Base-by-base conservation (phyloP, 129 eudicot species). In the Helianthus tuberosus region DNA sequence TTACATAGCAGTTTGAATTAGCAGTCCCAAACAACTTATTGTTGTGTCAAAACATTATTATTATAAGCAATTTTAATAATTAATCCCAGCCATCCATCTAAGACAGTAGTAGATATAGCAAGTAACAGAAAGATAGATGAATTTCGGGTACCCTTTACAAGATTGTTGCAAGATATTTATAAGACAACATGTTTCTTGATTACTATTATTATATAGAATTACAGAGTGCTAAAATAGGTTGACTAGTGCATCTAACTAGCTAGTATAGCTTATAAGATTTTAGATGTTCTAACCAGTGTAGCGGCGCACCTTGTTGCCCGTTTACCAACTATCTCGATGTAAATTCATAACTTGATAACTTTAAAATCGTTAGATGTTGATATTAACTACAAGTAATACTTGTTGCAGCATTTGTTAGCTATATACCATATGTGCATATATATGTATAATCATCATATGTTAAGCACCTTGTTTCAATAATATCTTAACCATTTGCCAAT, bases 141-240 rank as follows among this genome's bases (percentile, higher is more conserved):
- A 20, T 20, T 20, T 20, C 23, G 23, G 23, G 23, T 20, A 20
- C 23, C 23, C 23, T 44, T 72, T 58, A 59, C 25, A 11, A 68
- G 44, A 76, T 68, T 51, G 72, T 15, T 61, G 5, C 59, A 44
- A 43, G 29, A 27, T 15, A 41, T 4, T 13, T 64, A 16, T 49
- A 74, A 52, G 41, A 27, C 27, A 64, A 51, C 71, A 74, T 64
- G 65, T 75, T 65, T 17, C 23, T 20, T 20, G 23, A 20, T 65
- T 75, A 44, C 23, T 20, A 66, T 38, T n/a, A n/a, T n/a, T 50
- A 68, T 68, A 68, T 77, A 49, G 9, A 23, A 46, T 23, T 55
- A 51, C 55, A 41, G 6, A 41, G 25, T 14, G 38, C 17, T 27
- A 35, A 38, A 35, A 35, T 35, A 68, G 35, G 71, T n/a, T n/a